Evolutionary conservation across 768 basidiomycete species (phyloP).

Genomic region (Cytidiella melzeri): DNA sequence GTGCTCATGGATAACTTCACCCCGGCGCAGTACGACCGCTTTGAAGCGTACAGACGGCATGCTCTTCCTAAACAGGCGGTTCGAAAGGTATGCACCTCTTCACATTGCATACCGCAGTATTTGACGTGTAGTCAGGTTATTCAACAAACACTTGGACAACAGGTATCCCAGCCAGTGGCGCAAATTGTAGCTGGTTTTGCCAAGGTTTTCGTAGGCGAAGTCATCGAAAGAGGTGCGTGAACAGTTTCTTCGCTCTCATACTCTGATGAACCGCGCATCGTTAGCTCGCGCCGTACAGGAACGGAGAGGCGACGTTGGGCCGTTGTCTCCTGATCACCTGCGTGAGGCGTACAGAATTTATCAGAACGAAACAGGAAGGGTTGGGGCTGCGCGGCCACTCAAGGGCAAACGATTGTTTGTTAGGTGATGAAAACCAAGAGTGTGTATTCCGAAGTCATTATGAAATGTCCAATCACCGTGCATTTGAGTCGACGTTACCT

Average conservation of each 20-base stretch:
- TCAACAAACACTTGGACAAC: conserved; percentile 73
- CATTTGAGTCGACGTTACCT: too few species aligned
- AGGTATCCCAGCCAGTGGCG: conserved; percentile 81
- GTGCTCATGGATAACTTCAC: conserved; percentile 88
- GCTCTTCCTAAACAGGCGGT: conserved; percentile 81
- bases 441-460: too few species aligned
- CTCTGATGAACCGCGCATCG: neutral
- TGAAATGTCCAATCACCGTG: too few species aligned
- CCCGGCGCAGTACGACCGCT: conserved; percentile 78
- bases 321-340: conserved; percentile 82
- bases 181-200: conserved; percentile 86
- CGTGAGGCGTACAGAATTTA: conserved; percentile 86
- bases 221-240: conserved; percentile 74
- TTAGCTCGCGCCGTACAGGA: conserved; percentile 73
- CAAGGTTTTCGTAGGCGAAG: conserved; percentile 91
- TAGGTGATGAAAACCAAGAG: conserved; percentile 41
- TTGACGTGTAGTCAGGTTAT: conserved; percentile 53
- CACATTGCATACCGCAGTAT: neutral
- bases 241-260: neutral
- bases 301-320: conserved; percentile 66
- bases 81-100: conserved; percentile 47
- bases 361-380: conserved; percentile 72
- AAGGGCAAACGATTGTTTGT: conserved; percentile 71
- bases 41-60: conserved; percentile 82
- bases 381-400: conserved; percentile 70